Base-by-base conservation (phyloP, 148 eudicot species). In the Pharnaceum exiguum region DNA sequence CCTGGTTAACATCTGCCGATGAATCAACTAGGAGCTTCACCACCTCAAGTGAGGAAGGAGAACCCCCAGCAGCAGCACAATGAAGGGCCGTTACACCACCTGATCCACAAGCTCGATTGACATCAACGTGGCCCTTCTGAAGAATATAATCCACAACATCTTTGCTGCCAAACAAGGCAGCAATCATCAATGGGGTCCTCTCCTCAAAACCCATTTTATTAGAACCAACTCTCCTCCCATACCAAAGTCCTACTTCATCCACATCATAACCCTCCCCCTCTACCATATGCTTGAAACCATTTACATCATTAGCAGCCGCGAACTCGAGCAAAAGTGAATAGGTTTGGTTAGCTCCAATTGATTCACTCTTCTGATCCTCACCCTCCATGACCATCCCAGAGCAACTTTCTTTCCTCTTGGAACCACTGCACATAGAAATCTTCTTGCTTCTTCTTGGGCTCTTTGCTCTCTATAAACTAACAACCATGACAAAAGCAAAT, bases 1-100 rank as follows among this genome's bases (percentile, higher is more conserved):
- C 62, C 40, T 68, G 64, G 52, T 73, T 60, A 1, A 75, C 53
- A 61, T 89, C 84, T 2, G 85, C 95, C 12, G 70, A 59, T 25
- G 87, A 79, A 30, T 78, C 75, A 40, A 94, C 56, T 63, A 94
- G 62, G 45, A 86, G 73, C 75, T 77, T 80, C 57, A 86, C 78
- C 28, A 72, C 74, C 37, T 88, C 95, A 60, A 62, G 63, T 0
- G 83, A 78, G 16, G 64, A 43, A 21, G 32, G 37, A 0, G 89
- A 80, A 22, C 87, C 87, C 39, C 91, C 87, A 10, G 75, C 67
- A 13, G 86, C 87, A 17, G 95, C 95, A 58, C 95, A 89, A 75
- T 94, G 99, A 23, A 94, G 89, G 28, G 99, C 85, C 2, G 95
- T 94, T 43, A 85, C 89, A 16, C 87, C 82, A 66, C 89, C 96